Base-by-base conservation (phyloP, 1,284 basidiomycete genomes). In the Ganoderma leucocontextum region DNA sequence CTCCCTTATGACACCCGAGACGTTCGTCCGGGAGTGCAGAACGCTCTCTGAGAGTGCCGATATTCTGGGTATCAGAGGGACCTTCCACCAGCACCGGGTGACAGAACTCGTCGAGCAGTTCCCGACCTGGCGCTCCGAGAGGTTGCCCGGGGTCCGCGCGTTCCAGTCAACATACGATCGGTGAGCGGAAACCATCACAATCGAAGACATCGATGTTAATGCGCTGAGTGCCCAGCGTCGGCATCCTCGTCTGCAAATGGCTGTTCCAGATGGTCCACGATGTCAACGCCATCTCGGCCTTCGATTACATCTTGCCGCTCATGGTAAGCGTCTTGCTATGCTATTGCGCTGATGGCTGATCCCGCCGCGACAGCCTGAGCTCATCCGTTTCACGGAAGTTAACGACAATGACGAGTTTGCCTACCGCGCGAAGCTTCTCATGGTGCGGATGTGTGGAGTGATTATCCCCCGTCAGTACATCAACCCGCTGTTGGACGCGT, bases 111-210 rank as follows among this genome's bases (percentile, higher is more conserved):
- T 91, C 6, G 79, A 83, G 35, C 84, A 84, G 29, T 90, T 96
- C 78, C 86, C 87, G 53, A 78, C 83, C 36, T 94, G 92, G 92
- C 84, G 91, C 60, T 83, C 85, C 72, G 83, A 91, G 77, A 86
- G 95, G 69, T 77, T 89, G 5, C 88, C 93, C 47, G 93, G 94
- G 4, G 87, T 89, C 44, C 87, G 91, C 59, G 94, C 93, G 9
- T 90, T 92, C 74, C 89, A 93, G 75, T 96, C 94, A 4, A 89
- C 86, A 19, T 96, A 96, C 76, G 95, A 97, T 78, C 88, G 89
- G 84, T 90, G 80, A 22, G 84, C 80, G 38, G 22, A 12, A 4
- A 5, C 13, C 22, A 12, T 13, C 12, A 12, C 12, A n/a, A 1
- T 12, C 58, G 13, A 39, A 39, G 36, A 15, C 19, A 7, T 29